Evolutionary conservation across 352 stramenopile species (phyloP).

Genomic region (Phytophthora lateralis): DNA sequence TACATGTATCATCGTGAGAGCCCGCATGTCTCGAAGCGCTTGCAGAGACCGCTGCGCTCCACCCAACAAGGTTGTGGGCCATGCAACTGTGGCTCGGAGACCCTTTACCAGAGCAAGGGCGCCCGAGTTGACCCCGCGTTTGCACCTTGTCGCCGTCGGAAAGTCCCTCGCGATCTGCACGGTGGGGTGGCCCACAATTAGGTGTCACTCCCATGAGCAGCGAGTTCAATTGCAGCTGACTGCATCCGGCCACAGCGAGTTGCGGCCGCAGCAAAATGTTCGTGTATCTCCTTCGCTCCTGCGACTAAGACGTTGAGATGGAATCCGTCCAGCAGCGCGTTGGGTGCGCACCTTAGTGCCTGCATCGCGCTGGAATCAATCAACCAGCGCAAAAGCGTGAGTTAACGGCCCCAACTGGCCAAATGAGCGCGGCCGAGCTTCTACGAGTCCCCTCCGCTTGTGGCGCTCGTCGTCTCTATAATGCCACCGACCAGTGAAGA

Average conservation of each 20-base stretch:
- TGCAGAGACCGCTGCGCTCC: constrained; percentile 25
- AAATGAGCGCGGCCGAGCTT: constrained; percentile 5
- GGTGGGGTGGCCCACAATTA: constrained; percentile 9
- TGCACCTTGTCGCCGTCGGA: constrained; percentile 11
- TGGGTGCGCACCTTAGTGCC: constrained; percentile 32
- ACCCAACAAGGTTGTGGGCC: constrained; percentile 24
- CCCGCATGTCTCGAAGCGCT: constrained; percentile 29
- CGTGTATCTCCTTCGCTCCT: constrained; percentile 1
- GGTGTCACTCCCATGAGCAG: neutral
- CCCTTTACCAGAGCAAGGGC: constrained; percentile 22
- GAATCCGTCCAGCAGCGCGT: too few relatives aligned
- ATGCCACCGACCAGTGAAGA: constrained; percentile 4
- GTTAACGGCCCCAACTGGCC: constrained; percentile 17
- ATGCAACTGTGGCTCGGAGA: constrained; percentile 9
- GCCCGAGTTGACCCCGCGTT: constrained; percentile 17
- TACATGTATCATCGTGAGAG: constrained; percentile 2
- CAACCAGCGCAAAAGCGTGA: constrained; percentile 4
- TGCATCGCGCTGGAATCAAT: constrained; percentile 15
- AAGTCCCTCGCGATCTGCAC: constrained; percentile 16
- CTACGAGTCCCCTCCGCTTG: constrained; percentile 6
- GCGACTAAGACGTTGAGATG: constrained; percentile 28
- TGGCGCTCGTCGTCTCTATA: neutral
- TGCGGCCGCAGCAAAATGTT: constrained; percentile 9
- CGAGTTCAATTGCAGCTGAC: constrained; percentile 10
- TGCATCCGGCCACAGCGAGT: constrained; percentile 18